These are phyloP conservation scores for Aaosphaeria pasadenensis DNA, from an alignment of 2,329 filamentous ascomycete species.

Conservation along the genomic window DNA sequence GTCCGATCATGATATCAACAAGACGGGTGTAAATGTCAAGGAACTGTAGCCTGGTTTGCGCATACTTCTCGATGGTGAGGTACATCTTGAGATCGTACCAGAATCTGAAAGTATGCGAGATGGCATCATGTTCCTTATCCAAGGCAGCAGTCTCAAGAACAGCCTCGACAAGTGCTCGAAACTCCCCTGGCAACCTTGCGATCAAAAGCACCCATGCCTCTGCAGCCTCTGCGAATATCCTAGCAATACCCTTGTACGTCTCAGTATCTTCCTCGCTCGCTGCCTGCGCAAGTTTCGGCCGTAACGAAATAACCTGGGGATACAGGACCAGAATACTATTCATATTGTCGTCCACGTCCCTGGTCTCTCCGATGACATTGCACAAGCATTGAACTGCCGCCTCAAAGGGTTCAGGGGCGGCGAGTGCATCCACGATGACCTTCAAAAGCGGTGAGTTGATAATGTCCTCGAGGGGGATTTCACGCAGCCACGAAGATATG, in stretches of 20 bases:
- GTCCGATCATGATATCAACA: slow-evolving; percentile 88
- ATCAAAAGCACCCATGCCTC: slow-evolving; percentile 93
- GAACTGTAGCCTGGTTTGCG: slow-evolving; percentile 72
- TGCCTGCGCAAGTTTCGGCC: slow-evolving; percentile 70
- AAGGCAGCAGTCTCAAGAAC: slow-evolving; percentile 87
- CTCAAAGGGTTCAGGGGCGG: slow-evolving; percentile 75
- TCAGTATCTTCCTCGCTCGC: slow-evolving; percentile 82
- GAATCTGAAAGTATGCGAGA: slow-evolving; percentile 91
- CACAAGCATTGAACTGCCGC: slow-evolving; percentile 90
- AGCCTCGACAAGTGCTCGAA: slow-evolving; percentile 80
- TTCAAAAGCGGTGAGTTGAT: slow-evolving; percentile 83
- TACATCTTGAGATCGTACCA: slow-evolving; percentile 99
- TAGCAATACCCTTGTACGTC: slow-evolving; percentile 81
- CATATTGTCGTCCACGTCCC: slow-evolving; percentile 88
- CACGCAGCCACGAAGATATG: slow-evolving; percentile 93
- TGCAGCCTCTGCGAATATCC: slow-evolving; percentile 88
- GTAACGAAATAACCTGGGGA: slow-evolving; percentile 73
- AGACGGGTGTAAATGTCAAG: slow-evolving; percentile 82
- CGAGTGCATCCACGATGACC: slow-evolving; percentile 73
- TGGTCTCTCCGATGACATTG: slow-evolving; percentile 85
- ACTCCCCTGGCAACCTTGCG: slow-evolving; percentile 76
- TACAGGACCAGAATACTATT: slow-evolving; percentile 79
- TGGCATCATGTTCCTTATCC: slow-evolving; percentile 86
- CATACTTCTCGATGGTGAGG: slow-evolving; percentile 85
- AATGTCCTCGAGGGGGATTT: slow-evolving; percentile 80